Base-by-base conservation (phyloP, 1,284 basidiomycete species). In the Tilletia walkeri region DNA sequence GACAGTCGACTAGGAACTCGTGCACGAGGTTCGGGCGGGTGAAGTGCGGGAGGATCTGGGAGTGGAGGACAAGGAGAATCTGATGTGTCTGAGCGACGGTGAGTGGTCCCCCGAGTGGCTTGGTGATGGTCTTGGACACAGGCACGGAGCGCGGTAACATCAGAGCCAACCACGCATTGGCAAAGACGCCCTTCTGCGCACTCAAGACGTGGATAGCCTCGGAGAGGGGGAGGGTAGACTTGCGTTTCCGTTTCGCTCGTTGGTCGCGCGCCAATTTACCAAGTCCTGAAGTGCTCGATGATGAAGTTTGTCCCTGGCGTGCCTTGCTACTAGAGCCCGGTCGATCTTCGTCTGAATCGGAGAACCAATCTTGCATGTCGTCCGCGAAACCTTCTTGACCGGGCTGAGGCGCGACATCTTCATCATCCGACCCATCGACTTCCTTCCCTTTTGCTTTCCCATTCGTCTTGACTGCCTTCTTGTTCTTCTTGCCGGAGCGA, bases 1-100 rank as follows among this genome's bases (percentile, higher is more conserved):
- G 91, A 75, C 93, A 92, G 12, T 89, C 88, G 41, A 92, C 90
- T 45, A 99, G 88, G 92, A 95, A 99, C 84, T 99, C 95, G 89
- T 96, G 95, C 16, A 95, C 88, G 67, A 95, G 84, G 56, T 86
- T 82, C 12, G 85, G 88, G 66, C 91, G 86, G 3, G 90, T 91
- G 69, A 96, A 84, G 83, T 95, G 89, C 0, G 94, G 94, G 79
- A 96, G 85, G 24, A 96, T 90, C 14, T 91, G 89, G 7, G 89
- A 87, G 84, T 96, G 93, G 86, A 96, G 88, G 9, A 94, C 87
- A 74, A 90, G 90, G 65, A 96, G 84, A 1, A 88, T 89, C 48
- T 91, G 87, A 59, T 89, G 87, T 2, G 84, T 84, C 72, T 86
- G 88, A 4, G 84, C 86, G 5, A 85, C 82, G 78, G 84, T 56